Evolutionary conservation across 2,329 filamentous ascomycete species (phyloP).

Genomic region (Elsinoe necatrix): DNA sequence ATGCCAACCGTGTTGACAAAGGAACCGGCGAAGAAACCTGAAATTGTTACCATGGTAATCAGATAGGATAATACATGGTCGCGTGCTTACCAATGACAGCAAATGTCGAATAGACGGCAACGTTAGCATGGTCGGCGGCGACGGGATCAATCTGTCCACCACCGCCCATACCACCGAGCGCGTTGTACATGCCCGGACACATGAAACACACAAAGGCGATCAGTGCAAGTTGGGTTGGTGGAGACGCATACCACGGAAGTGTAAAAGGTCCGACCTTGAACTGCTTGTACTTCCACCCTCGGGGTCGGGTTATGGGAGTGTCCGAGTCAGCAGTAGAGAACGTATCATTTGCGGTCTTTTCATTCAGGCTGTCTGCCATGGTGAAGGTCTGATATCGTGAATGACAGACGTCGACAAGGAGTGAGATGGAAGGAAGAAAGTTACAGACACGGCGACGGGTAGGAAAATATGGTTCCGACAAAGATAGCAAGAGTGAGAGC

Average conservation of each 20-base stretch:
- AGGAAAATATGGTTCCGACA: conserved; percentile 6
- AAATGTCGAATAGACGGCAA: conserved; percentile 65
- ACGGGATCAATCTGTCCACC: conserved; percentile 41
- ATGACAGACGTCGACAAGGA: background rate
- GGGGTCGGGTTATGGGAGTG: conserved; percentile 29
- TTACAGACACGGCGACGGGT: background rate
- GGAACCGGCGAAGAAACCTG: conserved; percentile 55
- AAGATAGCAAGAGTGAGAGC: background rate
- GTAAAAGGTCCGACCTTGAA: conserved; percentile 34
- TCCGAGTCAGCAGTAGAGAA: conserved; percentile 4
- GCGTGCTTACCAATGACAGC: conserved; percentile 42
- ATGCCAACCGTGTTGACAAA: conserved; percentile 70
- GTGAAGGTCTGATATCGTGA: conserved; percentile 15
- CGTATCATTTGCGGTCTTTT: conserved; percentile 17
- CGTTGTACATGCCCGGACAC: conserved; percentile 48
- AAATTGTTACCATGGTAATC: background rate
- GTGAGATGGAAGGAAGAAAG: background rate
- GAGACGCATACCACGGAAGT: conserved; percentile 43
- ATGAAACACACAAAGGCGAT: conserved; percentile 47
- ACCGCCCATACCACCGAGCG: conserved; percentile 43
- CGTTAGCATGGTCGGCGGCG: conserved; percentile 56
- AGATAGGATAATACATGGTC: background rate
- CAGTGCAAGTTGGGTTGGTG: conserved; percentile 40
- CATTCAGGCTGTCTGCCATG: conserved; percentile 18
- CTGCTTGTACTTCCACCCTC: conserved; percentile 42